Base-by-base conservation (phyloP, 2,329 filamentous ascomycete species). In the Botrytis elliptica region DNA sequence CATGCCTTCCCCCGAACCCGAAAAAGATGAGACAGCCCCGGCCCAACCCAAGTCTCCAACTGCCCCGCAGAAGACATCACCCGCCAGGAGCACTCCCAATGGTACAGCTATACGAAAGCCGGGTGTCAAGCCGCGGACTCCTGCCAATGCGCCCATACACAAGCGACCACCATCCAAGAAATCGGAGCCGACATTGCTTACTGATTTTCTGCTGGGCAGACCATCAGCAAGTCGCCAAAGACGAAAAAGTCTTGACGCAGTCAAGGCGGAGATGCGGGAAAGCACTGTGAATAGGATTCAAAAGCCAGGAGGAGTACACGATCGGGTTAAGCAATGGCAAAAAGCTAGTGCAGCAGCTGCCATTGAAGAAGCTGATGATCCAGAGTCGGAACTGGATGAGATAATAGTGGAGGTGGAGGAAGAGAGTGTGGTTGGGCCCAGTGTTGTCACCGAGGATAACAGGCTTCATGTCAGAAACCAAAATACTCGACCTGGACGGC, bases 261-360 rank as follows among this genome's bases (percentile, higher is more conserved):
- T 89, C 79, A 87, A 91, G 83, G 85, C 86, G 49, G 82, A 88
- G 80, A 79, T 85, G 83, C 79, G 84, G 83, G 78, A 85, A 77
- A 88, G 85, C 10, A 82, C 86, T n/a, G 88, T 87, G 70, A 86
- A 83, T 81, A 89, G 84, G 82, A 85, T 89, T 77, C 90, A 85
- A 83, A 88, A 84, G 79, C 92, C 89, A 0, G 87, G 88, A 5
- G 88, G 88, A n/a, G 92, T 97, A 66, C 89, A 89, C 75, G 92
- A 93, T 77, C 90, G 94, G 79, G 93, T 97, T 71, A 91, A 91
- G 78, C 88, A 91, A 82, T 97, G 94, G 94, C 94, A 97, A 82
- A 91, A 91, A 80, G 86, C 91, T 77, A 93, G 92, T 79, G 92
- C 91, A 49, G 87, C 88, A 9, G 91, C 90, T 40, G 87, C 91